phyloP scores from a whole-genome alignment of 75 land plant genomes.

The Pseudotsuga menziesii region DNA sequence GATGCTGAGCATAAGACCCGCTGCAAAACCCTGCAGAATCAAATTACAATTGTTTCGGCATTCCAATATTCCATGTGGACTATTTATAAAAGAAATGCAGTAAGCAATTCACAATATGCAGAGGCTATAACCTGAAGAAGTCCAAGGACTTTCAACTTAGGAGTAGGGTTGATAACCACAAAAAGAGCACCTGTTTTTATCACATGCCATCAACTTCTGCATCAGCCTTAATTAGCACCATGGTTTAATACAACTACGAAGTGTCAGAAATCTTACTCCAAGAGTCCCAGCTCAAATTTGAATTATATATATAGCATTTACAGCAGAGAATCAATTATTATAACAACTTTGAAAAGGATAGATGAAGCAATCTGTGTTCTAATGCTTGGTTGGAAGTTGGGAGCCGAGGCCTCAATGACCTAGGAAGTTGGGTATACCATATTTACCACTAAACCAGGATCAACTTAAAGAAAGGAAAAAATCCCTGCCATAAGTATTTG shows the following conservation, averaged over 20 bases:
- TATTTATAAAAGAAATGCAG: neutral
- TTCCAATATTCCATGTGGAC: neutral
- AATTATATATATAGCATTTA: neutral
- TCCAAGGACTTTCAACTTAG: slow-evolving; percentile 83
- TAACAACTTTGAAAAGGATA: neutral
- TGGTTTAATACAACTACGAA: neutral
- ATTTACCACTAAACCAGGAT: neutral
- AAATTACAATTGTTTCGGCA: neutral
- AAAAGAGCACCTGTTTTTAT: slow-evolving; percentile 68
- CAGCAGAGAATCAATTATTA: neutral
- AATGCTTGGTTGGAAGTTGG: no score
- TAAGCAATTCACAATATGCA: neutral
- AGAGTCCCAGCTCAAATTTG: neutral
- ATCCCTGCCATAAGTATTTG: no score
- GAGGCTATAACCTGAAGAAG: slow-evolving; percentile 52
- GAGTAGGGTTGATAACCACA: slow-evolving; percentile 67
- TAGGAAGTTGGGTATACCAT: neutral
- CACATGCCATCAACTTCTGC: no score
- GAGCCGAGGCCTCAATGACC: neutral
- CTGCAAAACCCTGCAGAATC: slow-evolving; percentile 84
- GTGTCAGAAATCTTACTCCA: neutral
- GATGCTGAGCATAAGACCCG: slow-evolving; percentile 92
- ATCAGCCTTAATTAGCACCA: neutral
- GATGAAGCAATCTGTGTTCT: neutral
- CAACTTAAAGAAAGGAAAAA: neutral